Conservation (phyloP, 345 rosid species). For the Eucalyptus urophylla region DNA sequence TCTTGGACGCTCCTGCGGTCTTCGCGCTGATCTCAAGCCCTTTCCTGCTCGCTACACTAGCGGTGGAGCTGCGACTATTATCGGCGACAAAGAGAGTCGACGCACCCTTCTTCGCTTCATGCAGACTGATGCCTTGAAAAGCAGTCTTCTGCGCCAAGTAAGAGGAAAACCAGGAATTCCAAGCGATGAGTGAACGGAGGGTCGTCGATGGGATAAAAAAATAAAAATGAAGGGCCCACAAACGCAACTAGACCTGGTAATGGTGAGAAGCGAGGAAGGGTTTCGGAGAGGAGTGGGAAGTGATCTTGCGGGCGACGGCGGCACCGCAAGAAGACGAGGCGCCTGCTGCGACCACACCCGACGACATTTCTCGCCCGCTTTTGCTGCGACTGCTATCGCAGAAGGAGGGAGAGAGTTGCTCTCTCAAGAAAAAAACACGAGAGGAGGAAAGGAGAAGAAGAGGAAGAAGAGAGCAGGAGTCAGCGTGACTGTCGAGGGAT, state of each 20-base stretch:
- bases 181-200: background rate
- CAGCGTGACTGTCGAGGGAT: background rate
- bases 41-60: constrained; percentile 2
- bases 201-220: background rate
- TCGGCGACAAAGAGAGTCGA: constrained; percentile 24
- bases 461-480: background rate
- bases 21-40: constrained; percentile 48
- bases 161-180: background rate
- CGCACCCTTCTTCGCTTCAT: constrained; percentile 40
- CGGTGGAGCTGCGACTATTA: background rate
- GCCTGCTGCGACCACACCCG: constrained; percentile 13
- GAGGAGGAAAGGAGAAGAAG: background rate
- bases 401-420: background rate
- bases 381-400: background rate
- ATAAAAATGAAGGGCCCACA: background rate
- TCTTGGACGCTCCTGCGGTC: constrained; percentile 66
- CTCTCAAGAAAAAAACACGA: background rate
- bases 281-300: background rate
- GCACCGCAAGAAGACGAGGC: constrained; percentile 28
- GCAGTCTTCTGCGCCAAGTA: constrained; percentile 25
- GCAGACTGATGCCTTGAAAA: constrained; percentile 58
- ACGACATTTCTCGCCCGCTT: constrained; percentile 4
- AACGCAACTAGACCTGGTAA: constrained; percentile 2
- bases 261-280: background rate
- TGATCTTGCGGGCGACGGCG: constrained; percentile 3